phyloP scores from a whole-genome alignment of 805 yeast species.

The Candida krabiensis region DNA sequence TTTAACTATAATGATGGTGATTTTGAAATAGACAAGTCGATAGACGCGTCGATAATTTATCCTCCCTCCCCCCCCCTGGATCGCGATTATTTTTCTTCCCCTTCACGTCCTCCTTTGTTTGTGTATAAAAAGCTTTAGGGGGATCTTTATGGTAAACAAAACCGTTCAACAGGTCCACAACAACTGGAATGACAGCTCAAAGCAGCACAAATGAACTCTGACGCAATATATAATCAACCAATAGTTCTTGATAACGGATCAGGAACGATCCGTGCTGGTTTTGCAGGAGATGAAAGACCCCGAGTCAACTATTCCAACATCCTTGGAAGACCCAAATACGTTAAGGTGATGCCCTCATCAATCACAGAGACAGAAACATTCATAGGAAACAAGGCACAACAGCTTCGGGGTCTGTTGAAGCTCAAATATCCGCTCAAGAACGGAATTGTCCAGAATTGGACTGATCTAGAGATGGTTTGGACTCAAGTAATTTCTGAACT shows the following conservation, averaged over 20 bases:
- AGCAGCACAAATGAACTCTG: slow-evolving; percentile 12
- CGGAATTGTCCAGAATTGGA: slow-evolving; percentile 82
- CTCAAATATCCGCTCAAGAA: slow-evolving; percentile 73
- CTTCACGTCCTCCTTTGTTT: no score
- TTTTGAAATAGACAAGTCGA: no score
- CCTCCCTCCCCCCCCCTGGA: no score
- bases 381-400: slow-evolving; percentile 75
- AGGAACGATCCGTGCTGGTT: slow-evolving; percentile 82
- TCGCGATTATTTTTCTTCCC: no score
- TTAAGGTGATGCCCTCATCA: slow-evolving; percentile 69
- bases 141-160: no score
- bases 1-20: no score
- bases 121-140: no score
- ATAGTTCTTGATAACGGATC: slow-evolving; percentile 84
- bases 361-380: slow-evolving; percentile 59
- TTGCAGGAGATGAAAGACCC: slow-evolving; percentile 90
- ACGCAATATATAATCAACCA: slow-evolving; percentile 59
- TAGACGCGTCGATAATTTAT: no score
- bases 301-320: slow-evolving; percentile 59
- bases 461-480: slow-evolving; percentile 85
- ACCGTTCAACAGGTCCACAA: no score
- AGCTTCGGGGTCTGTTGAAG: slow-evolving; percentile 71
- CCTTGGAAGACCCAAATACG: slow-evolving; percentile 81
- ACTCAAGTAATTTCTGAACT: slow-evolving; percentile 54
- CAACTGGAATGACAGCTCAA: no score